Conservation (phyloP, 352 stramenopile species). For the Phytophthora fragariaefolia region DNA sequence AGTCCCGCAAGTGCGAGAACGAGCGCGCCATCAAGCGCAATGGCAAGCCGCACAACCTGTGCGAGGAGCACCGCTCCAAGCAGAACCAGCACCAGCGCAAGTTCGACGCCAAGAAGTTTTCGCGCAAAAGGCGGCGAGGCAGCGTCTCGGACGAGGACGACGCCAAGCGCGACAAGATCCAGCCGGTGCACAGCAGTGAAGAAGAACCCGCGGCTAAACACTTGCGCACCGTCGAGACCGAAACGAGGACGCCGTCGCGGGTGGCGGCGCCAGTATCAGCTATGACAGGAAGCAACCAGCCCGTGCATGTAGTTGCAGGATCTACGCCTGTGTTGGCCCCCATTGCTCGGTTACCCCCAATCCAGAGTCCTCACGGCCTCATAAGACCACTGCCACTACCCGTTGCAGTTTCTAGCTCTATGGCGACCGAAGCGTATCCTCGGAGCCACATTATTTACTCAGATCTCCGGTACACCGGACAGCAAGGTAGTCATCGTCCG, state of each 20-base stretch:
- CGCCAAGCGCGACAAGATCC: slow-evolving; percentile 2
- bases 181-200: neutral
- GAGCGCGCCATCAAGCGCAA: slow-evolving; percentile 83
- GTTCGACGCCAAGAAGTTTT: slow-evolving; percentile 86
- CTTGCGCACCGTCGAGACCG: slow-evolving; percentile 10
- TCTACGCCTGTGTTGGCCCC: slow-evolving; percentile 8
- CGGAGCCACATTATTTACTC: slow-evolving; percentile 10
- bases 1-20: slow-evolving; percentile 84
- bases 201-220: slow-evolving; percentile 9
- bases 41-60: slow-evolving; percentile 79
- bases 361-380: slow-evolving; percentile 21
- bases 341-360: slow-evolving; percentile 11
- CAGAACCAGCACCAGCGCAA: slow-evolving; percentile 88
- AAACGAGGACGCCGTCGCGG: slow-evolving; percentile 1
- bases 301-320: slow-evolving; percentile 3
- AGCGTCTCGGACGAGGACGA: slow-evolving; percentile 37
- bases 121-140: slow-evolving; percentile 43
- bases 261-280: neutral
- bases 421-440: slow-evolving; percentile 22
- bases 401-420: slow-evolving; percentile 1
- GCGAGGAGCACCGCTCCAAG: slow-evolving; percentile 75
- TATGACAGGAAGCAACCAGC: slow-evolving; percentile 10
- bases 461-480: slow-evolving; percentile 4
- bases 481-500: neutral
- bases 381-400: slow-evolving; percentile 9